A percentile compares a stretch with the other conserved stretches of the same genome.
phyloP scores from a whole-genome alignment of 768 basidiomycete species.

The Bullera alba region DNA sequence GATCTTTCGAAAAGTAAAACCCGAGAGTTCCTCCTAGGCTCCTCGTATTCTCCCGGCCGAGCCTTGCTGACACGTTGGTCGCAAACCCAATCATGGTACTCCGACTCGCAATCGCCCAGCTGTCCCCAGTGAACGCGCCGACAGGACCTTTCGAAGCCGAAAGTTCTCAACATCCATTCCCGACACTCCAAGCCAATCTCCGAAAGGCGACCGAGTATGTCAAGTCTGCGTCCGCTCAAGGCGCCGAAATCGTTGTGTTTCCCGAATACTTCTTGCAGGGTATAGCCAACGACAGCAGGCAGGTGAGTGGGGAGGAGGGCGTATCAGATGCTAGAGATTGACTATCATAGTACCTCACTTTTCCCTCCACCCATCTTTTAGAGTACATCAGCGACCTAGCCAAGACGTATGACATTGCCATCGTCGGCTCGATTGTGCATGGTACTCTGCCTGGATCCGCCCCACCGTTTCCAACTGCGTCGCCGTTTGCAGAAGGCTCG shows the following conservation, averaged over 20 bases:
- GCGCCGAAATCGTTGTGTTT: constrained; percentile 35
- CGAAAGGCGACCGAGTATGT: background rate
- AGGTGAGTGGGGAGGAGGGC: constrained; percentile 20
- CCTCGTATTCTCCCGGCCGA: too few relatives aligned
- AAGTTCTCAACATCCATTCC: background rate
- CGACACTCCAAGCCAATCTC: background rate
- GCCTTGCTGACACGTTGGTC: too few relatives aligned
- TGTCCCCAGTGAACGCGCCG: background rate
- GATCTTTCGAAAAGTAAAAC: too few relatives aligned
- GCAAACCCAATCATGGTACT: too few relatives aligned
- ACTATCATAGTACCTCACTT: constrained; percentile 28
- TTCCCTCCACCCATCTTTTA: constrained; percentile 20
- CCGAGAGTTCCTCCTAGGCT: too few relatives aligned
- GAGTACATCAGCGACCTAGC: constrained; percentile 18
- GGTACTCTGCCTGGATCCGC: constrained; percentile 3
- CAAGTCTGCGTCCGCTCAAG: background rate
- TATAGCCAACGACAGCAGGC: constrained; percentile 22
- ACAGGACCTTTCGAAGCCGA: background rate
- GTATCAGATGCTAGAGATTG: background rate
- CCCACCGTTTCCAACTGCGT: constrained; percentile 4
- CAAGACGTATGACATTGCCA: constrained; percentile 13
- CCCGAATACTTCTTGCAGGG: constrained; percentile 43
- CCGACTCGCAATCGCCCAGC: background rate
- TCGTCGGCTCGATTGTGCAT: constrained; percentile 34
- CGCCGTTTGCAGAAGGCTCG: constrained; percentile 18